A percentile compares a stretch with the other conserved stretches of the same genome.
These are phyloP conservation scores for Maudiozyma humilis DNA, from an alignment of 1,139 yeast genomes.

Conservation along the genomic window DNA sequence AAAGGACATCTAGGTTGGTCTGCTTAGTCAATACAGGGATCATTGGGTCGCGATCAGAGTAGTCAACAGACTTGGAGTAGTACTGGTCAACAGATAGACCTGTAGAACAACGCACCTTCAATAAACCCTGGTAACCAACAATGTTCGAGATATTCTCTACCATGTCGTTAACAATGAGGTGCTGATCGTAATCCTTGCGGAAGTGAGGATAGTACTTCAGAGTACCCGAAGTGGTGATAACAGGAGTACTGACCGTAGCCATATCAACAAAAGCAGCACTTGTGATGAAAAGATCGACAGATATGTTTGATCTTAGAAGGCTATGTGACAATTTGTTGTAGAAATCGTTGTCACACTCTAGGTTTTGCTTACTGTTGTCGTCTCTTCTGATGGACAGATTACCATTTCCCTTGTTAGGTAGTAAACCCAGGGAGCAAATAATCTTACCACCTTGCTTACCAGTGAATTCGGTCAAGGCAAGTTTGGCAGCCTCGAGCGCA, in stretches of 20 bases:
- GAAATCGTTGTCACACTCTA: constrained; percentile 54
- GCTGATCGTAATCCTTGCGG: constrained; percentile 61
- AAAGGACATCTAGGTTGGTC: constrained; percentile 61
- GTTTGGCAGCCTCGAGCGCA: constrained; percentile 61
- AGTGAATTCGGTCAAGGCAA: constrained; percentile 53
- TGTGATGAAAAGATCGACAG: constrained; percentile 69
- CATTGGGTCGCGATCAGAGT: constrained; percentile 48
- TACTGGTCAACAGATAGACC: constrained; percentile 82
- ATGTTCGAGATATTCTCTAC: constrained; percentile 38
- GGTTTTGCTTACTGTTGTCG: constrained; percentile 50
- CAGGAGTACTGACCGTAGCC: constrained; percentile 62
- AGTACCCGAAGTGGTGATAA: constrained; percentile 66
- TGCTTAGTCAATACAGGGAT: constrained; percentile 60
- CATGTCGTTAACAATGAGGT: constrained; percentile 55
- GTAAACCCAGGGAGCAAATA: constrained; percentile 53
- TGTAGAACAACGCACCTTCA: constrained; percentile 79
- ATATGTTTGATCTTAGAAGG: constrained; percentile 53
- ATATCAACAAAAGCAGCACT: constrained; percentile 62
- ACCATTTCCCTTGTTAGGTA: constrained; percentile 86
- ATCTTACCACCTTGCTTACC: constrained; percentile 70
- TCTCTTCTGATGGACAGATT: constrained; percentile 49
- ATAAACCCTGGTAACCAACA: constrained; percentile 70
- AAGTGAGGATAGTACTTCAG: constrained; percentile 62
- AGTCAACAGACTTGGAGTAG: constrained; percentile 44
- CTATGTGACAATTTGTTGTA: constrained; percentile 55